Evolutionary conservation across 805 yeast genomes (phyloP).

Genomic region (Wickerhamiella australiensis): DNA sequence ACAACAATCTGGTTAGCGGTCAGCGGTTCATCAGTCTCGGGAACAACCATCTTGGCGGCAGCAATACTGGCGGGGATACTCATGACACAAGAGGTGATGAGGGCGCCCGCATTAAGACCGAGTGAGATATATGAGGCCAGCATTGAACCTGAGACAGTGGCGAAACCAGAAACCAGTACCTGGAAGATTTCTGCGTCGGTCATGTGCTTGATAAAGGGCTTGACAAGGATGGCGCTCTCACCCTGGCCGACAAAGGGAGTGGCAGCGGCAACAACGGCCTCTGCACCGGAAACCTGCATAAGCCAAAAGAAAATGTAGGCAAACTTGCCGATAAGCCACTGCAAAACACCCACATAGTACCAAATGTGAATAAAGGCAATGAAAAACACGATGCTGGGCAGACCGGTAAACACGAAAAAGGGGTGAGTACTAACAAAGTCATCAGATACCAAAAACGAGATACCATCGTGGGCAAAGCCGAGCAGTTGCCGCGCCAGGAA

Average conservation of each 20-base stretch:
- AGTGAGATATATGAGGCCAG: constrained; percentile 50
- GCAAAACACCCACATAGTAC: constrained; percentile 47
- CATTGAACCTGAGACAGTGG: constrained; percentile 54
- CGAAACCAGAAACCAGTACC: constrained; percentile 50
- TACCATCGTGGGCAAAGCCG: constrained; percentile 47
- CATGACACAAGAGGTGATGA: constrained; percentile 58
- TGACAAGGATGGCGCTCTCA: constrained; percentile 49
- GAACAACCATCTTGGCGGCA: constrained; percentile 45
- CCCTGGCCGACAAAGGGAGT: constrained; percentile 58
- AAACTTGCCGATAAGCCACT: constrained; percentile 47
- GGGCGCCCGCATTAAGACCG: constrained; percentile 50
- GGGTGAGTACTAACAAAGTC: constrained; percentile 31
- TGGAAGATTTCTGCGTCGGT: constrained; percentile 53
- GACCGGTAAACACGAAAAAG: constrained; percentile 44
- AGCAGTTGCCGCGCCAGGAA: constrained; percentile 44
- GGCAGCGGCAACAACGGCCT: constrained; percentile 53
- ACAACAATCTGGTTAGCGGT: constrained; percentile 40
- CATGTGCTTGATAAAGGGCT: constrained; percentile 45
- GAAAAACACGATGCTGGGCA: constrained; percentile 54
- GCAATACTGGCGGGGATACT: constrained; percentile 55
- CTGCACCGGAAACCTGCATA: constrained; percentile 49
- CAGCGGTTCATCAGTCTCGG: constrained; percentile 45
- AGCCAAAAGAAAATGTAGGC: constrained; percentile 50
- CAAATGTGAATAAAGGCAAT: constrained; percentile 50
- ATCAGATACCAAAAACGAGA: constrained; percentile 41